Evolutionary conservation across 208 protist species (phyloP), one percentile per base, ranked within the genome.

Genomic region (Wallacemonas sp.): DNA sequence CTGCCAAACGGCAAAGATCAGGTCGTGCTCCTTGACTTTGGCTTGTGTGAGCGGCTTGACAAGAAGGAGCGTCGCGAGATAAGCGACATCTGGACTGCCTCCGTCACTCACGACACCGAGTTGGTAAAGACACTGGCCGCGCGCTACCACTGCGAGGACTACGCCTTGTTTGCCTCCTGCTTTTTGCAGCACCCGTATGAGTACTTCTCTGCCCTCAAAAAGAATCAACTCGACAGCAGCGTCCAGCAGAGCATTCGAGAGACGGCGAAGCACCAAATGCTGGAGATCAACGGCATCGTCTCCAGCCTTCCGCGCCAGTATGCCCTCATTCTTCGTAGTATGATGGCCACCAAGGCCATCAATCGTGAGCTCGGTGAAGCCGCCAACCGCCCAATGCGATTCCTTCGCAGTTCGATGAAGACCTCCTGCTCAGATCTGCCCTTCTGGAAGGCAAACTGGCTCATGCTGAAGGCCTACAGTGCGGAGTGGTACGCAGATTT

Each of bases 21-120:
- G 61, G 90, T 95, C 49, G 86, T 96, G 33, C 62, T 99, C 17
- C 80, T 99, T 0, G 97, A 99, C 72, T 97, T 98, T 79, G 97
- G 97, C 1, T 85, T 99, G 4, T 99, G 98, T 63, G 88, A 84
- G 8, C 75, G 97, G 46, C 71, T 98, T 17, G 62, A 64, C 34
- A 72, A 93, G 9, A 56, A 65, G 34, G 42, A 84, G 44, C 72
- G 83, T 2, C 66, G 69, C 19, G 80, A 92, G 33, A 64, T 93
- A 6, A 82, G 80, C 30, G 67, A 80, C 31, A 93, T 96, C 27
- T 95, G 91, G 87, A 89, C 83, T 1, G 60, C 79, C 21, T 70
- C 81, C n/a, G 77, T 87, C 2, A 89, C 86, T 36, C 86, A 87
- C 64, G 66, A 93, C 70, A 86, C 75, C 0, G 59, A 80, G 8